Base-by-base conservation (phyloP, 176 grass and related monocot genomes). In the Coix lacrymajobi region DNA sequence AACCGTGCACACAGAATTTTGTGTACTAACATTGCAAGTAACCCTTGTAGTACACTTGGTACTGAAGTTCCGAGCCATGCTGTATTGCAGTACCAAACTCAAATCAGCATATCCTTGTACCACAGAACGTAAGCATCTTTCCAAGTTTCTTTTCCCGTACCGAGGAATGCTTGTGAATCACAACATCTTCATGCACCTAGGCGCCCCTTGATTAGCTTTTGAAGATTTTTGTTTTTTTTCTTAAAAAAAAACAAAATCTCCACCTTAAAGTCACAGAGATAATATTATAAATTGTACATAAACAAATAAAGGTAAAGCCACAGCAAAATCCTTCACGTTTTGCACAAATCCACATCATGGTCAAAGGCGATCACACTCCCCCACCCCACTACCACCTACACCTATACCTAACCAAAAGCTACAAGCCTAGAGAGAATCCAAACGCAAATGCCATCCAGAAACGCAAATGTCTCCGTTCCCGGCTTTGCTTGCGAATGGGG, bases 401-500 rank as follows among this genome's bases (percentile, higher is more conserved):
- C n/a, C n/a, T n/a, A n/a, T n/a, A 86, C 60, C 60, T 62, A 62
- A 91, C 61, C 39, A 82, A 88, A 92, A 75, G 75, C 73, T 61
- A 30, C 52, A 5, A 24, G 49, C 30, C 54, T 43, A 54, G 19
- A 76, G 79, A 68, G 56, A 78, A 83, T 83, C 83, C 74, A 62
- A 73, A 78, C 45, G 67, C 88, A 58, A 62, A 70, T 38, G 61
- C 66, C 16, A 46, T n/a, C n/a, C n/a, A n/a, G n/a, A n/a, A n/a
- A n/a, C n/a, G n/a, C n/a, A n/a, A n/a, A n/a, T 20, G 63, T 51
- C 62, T 45, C 43, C 68, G 34, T 65, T 86, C 78, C 58, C 69
- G 80, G 73, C 86, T 93, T 98, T 96, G 87, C 96, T 98, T 98
- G 85, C 82, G 93, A 87, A 79, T 30, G 57, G 85, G 89, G 83